Conservation (phyloP, 23 red algal species). For the Gracilaria vermiculophylla region DNA sequence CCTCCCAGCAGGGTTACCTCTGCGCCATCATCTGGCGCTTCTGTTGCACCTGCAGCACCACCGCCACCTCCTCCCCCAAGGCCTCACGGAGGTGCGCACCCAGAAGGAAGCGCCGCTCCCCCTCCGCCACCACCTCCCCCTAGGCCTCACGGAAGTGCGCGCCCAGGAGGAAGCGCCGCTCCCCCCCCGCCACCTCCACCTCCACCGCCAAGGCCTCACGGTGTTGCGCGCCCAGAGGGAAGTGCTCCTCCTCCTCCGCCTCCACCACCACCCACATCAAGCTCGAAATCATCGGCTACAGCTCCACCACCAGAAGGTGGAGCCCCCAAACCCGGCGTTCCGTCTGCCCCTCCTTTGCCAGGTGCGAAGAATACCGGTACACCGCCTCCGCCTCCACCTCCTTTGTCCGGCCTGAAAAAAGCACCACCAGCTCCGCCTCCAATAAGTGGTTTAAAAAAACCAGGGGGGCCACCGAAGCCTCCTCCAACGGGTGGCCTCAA, state of each 20-base stretch:
- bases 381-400: slow-evolving; percentile 24
- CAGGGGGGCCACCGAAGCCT: not conserved
- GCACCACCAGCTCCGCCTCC: slow-evolving; percentile 7
- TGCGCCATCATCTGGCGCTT: not conserved
- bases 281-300: slow-evolving; percentile 13
- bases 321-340: not conserved
- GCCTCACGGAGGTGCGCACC: not conserved
- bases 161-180: too few species aligned
- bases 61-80: slow-evolving; percentile 32
- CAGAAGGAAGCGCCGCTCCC: too few species aligned
- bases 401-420: slow-evolving; percentile 13
- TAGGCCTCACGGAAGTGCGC: not conserved
- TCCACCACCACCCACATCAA: slow-evolving; percentile 37
- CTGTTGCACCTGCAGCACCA: slow-evolving; percentile 41
- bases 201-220: slow-evolving; percentile 26
- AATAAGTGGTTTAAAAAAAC: not conserved
- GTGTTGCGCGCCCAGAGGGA: not conserved
- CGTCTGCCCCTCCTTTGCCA: slow-evolving; percentile 28
- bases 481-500: slow-evolving; percentile 51
- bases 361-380: not conserved
- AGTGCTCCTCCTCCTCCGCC: slow-evolving; percentile 27
- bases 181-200: slow-evolving; percentile 63
- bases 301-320: slow-evolving; percentile 43
- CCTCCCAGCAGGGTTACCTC: not conserved
- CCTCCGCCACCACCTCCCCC: slow-evolving; percentile 31